phyloP scores from a whole-genome alignment of 2,329 filamentous ascomycete genomes.

The Trichoderma koningiopsis region DNA sequence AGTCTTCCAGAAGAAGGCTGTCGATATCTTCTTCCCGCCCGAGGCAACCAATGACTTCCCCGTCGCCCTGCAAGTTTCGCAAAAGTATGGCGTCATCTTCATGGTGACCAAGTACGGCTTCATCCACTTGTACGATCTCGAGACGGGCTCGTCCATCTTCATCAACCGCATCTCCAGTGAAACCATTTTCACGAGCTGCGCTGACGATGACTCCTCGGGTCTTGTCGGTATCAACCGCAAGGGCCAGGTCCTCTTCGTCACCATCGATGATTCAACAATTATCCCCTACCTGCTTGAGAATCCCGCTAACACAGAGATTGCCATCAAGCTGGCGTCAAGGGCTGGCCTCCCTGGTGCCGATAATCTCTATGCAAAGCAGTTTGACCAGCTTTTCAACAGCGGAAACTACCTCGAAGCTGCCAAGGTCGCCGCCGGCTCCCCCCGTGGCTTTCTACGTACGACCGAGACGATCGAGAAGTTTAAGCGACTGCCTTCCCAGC shows the following conservation, averaged over 20 bases:
- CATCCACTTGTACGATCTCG: conserved; percentile 97
- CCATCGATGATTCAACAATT: conserved; percentile 86
- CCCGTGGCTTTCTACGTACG: conserved; percentile 91
- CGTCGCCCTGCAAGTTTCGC: conserved; percentile 94
- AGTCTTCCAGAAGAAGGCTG: conserved; percentile 89
- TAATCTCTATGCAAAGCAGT: conserved; percentile 87
- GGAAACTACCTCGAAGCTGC: conserved; percentile 87
- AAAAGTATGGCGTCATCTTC: conserved; percentile 95
- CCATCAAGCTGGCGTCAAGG: conserved; percentile 93
- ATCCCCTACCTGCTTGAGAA: conserved; percentile 96
- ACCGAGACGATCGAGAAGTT: conserved; percentile 94
- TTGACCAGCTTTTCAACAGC: conserved; percentile 79
- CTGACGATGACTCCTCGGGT: conserved; percentile 81
- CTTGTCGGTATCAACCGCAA: conserved; percentile 96
- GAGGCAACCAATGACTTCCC: conserved; percentile 98
- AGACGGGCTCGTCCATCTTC: conserved; percentile 94
- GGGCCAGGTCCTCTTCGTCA: conserved; percentile 93
- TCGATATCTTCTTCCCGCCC: conserved; percentile 95
- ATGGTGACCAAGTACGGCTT: conserved; percentile 99
- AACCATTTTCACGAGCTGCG: conserved; percentile 93
- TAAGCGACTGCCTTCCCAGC: conserved; percentile 79
- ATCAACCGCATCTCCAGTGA: conserved; percentile 99
- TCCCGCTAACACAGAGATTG: conserved; percentile 88
- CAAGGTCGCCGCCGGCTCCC: conserved; percentile 95
- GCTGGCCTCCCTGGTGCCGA: conserved; percentile 93